Evolutionary conservation across 1,139 yeast species (phyloP).

Genomic region (Blastobotrys serpentis): DNA sequence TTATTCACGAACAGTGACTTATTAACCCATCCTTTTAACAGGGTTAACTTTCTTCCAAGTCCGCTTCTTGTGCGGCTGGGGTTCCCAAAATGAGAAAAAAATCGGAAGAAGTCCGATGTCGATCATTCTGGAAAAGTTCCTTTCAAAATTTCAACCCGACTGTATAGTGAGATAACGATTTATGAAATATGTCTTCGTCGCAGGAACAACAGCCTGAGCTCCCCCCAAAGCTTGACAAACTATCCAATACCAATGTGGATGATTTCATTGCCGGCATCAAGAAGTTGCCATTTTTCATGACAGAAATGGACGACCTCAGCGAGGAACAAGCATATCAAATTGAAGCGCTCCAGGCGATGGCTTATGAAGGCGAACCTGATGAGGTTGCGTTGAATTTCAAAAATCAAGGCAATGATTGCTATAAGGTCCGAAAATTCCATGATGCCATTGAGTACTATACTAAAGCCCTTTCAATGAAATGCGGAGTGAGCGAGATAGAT

Average conservation of each 20-base stretch:
- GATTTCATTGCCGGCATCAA: conserved; percentile 79
- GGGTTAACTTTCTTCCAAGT: no score
- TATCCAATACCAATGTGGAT: conserved; percentile 48
- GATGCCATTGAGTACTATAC: conserved; percentile 78
- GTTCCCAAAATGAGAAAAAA: no score
- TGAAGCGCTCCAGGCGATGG: conserved; percentile 88
- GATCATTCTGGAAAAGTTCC: no score
- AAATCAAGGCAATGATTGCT: conserved; percentile 89
- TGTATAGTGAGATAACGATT: no score
- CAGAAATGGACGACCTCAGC: conserved; percentile 64
- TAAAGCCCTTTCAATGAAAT: conserved; percentile 70
- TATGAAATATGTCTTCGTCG: not conserved
- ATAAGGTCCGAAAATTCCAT: conserved; percentile 63
- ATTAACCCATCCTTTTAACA: no score
- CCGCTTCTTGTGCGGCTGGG: no score
- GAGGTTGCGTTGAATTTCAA: conserved; percentile 89
- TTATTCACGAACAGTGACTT: no score
- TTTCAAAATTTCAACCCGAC: no score
- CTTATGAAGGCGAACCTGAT: conserved; percentile 93
- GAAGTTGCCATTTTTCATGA: conserved; percentile 92
- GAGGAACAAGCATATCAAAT: conserved; percentile 78
- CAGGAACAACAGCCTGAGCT: conserved; percentile 49
- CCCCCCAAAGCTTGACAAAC: conserved; percentile 76
- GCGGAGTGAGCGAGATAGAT: conserved; percentile 49
- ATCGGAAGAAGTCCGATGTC: conserved; percentile 6